A percentile compares a stretch with the other conserved stretches of the same genome.
Conservation (phyloP, 441 rosid genomes). For the Euphorbia neoarborescens region DNA sequence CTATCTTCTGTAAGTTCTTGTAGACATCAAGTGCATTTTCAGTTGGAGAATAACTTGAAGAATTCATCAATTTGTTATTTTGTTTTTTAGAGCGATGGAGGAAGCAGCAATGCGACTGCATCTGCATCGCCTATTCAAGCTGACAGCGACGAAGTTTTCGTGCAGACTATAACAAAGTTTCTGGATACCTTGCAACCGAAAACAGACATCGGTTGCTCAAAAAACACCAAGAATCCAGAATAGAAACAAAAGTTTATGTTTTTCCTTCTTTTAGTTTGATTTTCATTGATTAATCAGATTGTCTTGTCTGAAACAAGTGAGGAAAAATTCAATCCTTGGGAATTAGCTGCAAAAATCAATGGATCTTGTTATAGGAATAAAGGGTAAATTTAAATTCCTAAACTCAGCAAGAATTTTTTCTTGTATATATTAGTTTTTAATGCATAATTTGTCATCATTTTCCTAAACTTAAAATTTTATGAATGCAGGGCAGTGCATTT, state of each 20-base stretch:
- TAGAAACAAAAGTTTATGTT: neutral
- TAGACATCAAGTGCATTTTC: neutral
- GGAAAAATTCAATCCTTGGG: neutral
- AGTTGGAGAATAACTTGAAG: neutral
- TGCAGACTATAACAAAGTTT: conserved; percentile 31
- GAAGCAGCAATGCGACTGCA: conserved; percentile 13
- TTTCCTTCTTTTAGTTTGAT: neutral
- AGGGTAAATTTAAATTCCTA: too few relatives aligned
- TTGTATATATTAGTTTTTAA: too few relatives aligned
- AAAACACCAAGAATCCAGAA: conserved; percentile 4
- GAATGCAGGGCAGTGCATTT: too few relatives aligned
- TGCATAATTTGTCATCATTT: too few relatives aligned
- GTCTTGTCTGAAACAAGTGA: neutral
- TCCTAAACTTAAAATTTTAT: too few relatives aligned
- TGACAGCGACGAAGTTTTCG: conserved; percentile 25
- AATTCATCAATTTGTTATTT: neutral
- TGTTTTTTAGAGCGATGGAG: conserved; percentile 21
- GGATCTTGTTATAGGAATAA: too few relatives aligned
- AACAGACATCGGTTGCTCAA: conserved; percentile 15
- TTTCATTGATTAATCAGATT: neutral
- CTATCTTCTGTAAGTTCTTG: conserved; percentile 14
- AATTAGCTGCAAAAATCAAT: too few relatives aligned
- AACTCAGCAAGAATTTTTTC: too few relatives aligned
- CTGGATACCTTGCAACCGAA: conserved; percentile 30
- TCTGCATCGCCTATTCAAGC: conserved; percentile 23